Evolutionary conservation across 1,139 yeast genomes (phyloP), one percentile per base, ranked within the genome.

Genomic region (Protomyces lactucae-debilis): DNA sequence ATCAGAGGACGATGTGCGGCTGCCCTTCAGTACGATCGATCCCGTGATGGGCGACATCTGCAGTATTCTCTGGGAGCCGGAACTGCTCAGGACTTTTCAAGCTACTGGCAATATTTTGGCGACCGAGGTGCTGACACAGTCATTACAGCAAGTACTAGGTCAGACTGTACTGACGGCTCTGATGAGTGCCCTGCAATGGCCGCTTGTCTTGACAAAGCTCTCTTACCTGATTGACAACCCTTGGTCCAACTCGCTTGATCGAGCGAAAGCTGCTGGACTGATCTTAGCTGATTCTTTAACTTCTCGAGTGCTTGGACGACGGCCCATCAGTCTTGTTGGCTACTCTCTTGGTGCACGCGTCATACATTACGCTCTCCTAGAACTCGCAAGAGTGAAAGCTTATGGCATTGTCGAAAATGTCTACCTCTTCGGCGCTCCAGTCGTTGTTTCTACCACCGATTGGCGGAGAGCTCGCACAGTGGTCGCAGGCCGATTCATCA

Each of bases 41-140:
- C 99, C 99, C 0, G 89, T 92, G 0, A 91, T 93, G 95, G 99
- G 99, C 12, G 99, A 95, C 75, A 78, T 93, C 71, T 88, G 88
- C 72, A 90, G 98, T 0, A 79, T 95, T 16, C 78, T 88, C 57
- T 95, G 99, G 99, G 99, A 95, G 74, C 99, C 99, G 0, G 99
- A 95, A 71, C 89, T 95, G 95, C 83, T 95, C 71, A 88, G 85
- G 68, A 88, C 96, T 60, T 91, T 90, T 84, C 99, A 99, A 72
- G 97, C 93, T 74, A 95, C 99, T 0, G 92, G 95, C 69, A 84
- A 85, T 68, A 92, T 95, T 71, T 80, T 95, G 66, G 99, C 99
- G 0, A 88, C 95, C 53, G 99, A 95, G 75, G 67, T 96, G 0
- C 80, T 95, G 64, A 85, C 96, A 0, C 93, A 93, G 69, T 89